These are phyloP conservation scores for Zalaria obscura DNA, from an alignment of 2,329 filamentous ascomycete genomes.

Conservation along the genomic window DNA sequence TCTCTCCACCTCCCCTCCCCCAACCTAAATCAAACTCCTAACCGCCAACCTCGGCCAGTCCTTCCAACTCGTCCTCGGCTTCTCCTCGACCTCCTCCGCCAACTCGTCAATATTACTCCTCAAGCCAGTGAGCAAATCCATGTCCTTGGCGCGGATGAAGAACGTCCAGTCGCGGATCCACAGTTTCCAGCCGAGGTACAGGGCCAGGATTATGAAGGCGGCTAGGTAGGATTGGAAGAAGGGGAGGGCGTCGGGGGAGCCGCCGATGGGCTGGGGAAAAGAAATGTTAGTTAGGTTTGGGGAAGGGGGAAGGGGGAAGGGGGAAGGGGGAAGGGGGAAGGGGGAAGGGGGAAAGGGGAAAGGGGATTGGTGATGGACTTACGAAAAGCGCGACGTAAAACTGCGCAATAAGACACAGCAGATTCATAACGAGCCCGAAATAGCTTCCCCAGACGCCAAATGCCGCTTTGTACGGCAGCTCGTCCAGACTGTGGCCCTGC, in stretches of 20 bases:
- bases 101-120: slow-evolving; percentile 3
- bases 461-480: slow-evolving; percentile 45
- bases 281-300: not conserved
- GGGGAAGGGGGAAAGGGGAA: too few relatives aligned
- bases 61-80: not conserved
- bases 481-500: slow-evolving; percentile 47
- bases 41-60: not conserved
- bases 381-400: slow-evolving; percentile 9
- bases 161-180: slow-evolving; percentile 7
- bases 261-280: slow-evolving; percentile 4
- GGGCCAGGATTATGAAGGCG: slow-evolving; percentile 8
- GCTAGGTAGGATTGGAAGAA: slow-evolving; percentile 13
- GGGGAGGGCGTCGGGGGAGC: slow-evolving; percentile 3
- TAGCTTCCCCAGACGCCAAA: slow-evolving; percentile 48
- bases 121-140: slow-evolving; percentile 10
- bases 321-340: not conserved
- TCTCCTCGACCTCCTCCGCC: not conserved
- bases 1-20: not conserved
- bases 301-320: not conserved
- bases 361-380: too few relatives aligned
- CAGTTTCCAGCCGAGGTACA: slow-evolving; percentile 12
- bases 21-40: not conserved
- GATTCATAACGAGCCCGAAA: slow-evolving; percentile 41
- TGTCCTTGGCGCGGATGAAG: slow-evolving; percentile 8
- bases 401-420: slow-evolving; percentile 37